These are phyloP conservation scores for Akanthomyces muscarius DNA, from an alignment of 2,329 filamentous ascomycete genomes.

Conservation along the genomic window DNA sequence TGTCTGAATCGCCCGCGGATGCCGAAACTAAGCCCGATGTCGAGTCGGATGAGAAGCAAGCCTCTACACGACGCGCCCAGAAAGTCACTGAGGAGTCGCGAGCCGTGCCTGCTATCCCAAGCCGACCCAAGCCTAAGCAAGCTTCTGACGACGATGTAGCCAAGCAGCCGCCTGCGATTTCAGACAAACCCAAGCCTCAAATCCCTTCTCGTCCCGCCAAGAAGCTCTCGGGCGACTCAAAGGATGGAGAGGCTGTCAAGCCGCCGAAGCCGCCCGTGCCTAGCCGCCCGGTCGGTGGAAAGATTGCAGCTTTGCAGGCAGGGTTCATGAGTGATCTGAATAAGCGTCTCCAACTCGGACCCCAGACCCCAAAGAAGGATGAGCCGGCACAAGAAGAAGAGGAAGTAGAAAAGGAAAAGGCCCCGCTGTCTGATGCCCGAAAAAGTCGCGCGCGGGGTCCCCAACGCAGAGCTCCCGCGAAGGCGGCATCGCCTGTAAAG, in stretches of 20 bases:
- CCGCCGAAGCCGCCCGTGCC: slow-evolving; percentile 78
- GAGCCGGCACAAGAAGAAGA: slow-evolving; percentile 57
- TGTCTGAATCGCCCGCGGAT: slow-evolving; percentile 39
- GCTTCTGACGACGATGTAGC: slow-evolving; percentile 33
- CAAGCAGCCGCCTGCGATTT: slow-evolving; percentile 40
- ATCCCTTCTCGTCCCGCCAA: slow-evolving; percentile 62
- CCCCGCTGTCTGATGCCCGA: slow-evolving; percentile 79
- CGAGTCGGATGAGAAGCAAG: background rate
- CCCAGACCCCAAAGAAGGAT: slow-evolving; percentile 73
- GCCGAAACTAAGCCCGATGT: slow-evolving; percentile 17
- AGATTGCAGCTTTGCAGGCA: slow-evolving; percentile 86
- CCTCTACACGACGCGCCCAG: slow-evolving; percentile 32
- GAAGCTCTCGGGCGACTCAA: slow-evolving; percentile 35
- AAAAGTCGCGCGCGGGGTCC: slow-evolving; percentile 89
- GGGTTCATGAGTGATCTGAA: slow-evolving; percentile 93
- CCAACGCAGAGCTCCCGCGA: slow-evolving; percentile 65
- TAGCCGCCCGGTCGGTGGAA: slow-evolving; percentile 67
- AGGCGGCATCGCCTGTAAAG: slow-evolving; percentile 30
- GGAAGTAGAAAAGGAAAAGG: slow-evolving; percentile 59
- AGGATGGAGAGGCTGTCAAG: slow-evolving; percentile 40
- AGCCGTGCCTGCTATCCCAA: slow-evolving; percentile 40
- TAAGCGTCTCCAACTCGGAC: slow-evolving; percentile 80
- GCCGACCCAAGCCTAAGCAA: slow-evolving; percentile 51
- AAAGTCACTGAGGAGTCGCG: slow-evolving; percentile 39
- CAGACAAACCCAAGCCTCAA: slow-evolving; percentile 55